Evolutionary conservation across 768 basidiomycete species (phyloP).

Genomic region (Suillus fuscotomentosus): DNA sequence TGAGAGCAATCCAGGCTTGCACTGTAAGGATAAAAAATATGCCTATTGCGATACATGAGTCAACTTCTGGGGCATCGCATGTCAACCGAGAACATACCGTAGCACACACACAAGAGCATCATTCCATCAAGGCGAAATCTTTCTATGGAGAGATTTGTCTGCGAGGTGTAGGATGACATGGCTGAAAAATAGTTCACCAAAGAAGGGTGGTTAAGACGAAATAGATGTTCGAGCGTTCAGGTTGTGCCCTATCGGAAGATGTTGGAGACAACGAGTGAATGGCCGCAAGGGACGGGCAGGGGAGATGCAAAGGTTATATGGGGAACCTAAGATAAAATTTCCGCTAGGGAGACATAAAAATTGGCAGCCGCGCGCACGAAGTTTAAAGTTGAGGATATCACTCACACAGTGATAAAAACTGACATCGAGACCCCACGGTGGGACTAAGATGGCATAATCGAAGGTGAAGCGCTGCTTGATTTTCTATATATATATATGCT

Average conservation of each 20-base stretch:
- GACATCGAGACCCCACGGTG: not conserved
- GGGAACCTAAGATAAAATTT: not conserved
- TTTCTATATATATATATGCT: not conserved
- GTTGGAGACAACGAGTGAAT: not conserved
- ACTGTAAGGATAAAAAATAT: conserved; percentile 6
- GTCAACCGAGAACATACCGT: conserved; percentile 12
- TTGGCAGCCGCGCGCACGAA: not conserved
- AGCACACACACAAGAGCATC: conserved; percentile 18
- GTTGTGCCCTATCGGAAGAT: not conserved
- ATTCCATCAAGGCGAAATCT: conserved; percentile 25
- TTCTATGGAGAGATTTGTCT: conserved; percentile 25
- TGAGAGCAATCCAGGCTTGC: not conserved
- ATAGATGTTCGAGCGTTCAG: not conserved
- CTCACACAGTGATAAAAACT: not conserved
- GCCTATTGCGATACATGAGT: conserved; percentile 11
- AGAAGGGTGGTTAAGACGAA: not conserved
- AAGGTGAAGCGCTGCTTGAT: not conserved
- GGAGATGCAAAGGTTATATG: not conserved
- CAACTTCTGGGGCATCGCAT: not conserved
- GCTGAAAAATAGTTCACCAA: not conserved
- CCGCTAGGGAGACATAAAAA: not conserved
- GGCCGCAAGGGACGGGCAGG: not conserved
- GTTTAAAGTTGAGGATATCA: not conserved
- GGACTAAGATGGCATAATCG: not conserved
- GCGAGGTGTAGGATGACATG: conserved; percentile 21